Percentiles rank a stretch among this genome's conserved stretches.
These are phyloP conservation scores for Lineolata rhizophorae DNA, from an alignment of 495 filamentous ascomycete species.

Conservation along the genomic window DNA sequence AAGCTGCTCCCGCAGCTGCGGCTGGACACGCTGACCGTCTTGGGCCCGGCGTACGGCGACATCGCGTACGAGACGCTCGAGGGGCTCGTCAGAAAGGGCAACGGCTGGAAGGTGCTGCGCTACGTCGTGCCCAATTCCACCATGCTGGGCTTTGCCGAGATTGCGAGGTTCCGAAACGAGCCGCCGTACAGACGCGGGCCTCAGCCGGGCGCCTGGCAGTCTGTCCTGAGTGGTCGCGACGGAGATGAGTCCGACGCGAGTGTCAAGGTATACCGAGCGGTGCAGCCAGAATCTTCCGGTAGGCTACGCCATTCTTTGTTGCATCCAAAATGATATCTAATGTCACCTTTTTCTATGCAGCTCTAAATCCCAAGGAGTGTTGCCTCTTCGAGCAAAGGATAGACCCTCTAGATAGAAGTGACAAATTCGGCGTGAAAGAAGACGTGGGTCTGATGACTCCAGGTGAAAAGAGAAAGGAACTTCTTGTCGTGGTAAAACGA, in stretches of 20 bases:
- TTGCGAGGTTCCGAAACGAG: slow-evolving; percentile 2
- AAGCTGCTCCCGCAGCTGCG: slow-evolving; percentile 9
- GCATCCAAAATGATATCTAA: too few species aligned
- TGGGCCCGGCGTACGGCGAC: slow-evolving; percentile 2
- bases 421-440: slow-evolving; percentile 1
- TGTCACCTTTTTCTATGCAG: too few species aligned
- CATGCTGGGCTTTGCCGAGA: slow-evolving; percentile 8
- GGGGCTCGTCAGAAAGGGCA: slow-evolving; percentile 9
- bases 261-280: slow-evolving; percentile 8
- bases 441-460: not conserved
- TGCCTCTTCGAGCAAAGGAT: slow-evolving; percentile 4
- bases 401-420: not conserved
- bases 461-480: slow-evolving; percentile 6
- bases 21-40: slow-evolving; percentile 10
- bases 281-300: slow-evolving; percentile 1
- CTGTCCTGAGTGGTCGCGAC: not conserved
- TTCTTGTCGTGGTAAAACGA: slow-evolving; percentile 10
- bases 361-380: too few species aligned
- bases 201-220: slow-evolving; percentile 5
- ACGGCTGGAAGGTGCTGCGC: slow-evolving; percentile 10
- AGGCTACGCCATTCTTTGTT: slow-evolving; percentile 2
- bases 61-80: slow-evolving; percentile 10
- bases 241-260: not conserved
- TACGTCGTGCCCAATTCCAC: slow-evolving; percentile 10
- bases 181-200: slow-evolving; percentile 6